Conservation (phyloP, 1,284 basidiomycete species). For the Phylloboletellus chloephorus region DNA sequence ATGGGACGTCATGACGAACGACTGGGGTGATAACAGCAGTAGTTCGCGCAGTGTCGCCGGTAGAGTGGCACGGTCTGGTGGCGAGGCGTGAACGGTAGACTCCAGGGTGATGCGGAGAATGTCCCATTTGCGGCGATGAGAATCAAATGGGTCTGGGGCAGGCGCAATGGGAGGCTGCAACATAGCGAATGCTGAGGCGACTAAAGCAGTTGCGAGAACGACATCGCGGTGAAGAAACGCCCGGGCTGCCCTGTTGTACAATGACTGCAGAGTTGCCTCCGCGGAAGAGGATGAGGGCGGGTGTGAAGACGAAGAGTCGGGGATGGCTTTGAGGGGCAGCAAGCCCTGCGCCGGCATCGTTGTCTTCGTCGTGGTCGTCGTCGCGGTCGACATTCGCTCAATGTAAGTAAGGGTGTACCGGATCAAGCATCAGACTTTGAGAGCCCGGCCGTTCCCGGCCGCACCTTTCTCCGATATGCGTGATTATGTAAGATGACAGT, state of each 20-base stretch:
- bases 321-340: constrained; percentile 27
- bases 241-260: constrained; percentile 69
- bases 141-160: constrained; percentile 42
- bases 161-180: constrained; percentile 43
- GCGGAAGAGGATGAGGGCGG: constrained; percentile 20
- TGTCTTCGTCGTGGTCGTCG: constrained; percentile 21
- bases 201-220: constrained; percentile 53
- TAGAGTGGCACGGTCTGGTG: constrained; percentile 41
- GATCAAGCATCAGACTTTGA: too few relatives aligned
- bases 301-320: background rate
- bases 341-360: constrained; percentile 25
- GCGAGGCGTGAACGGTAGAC: constrained; percentile 61
- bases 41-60: constrained; percentile 48
- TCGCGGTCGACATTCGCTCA: constrained; percentile 26
- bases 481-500: too few relatives aligned
- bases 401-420: background rate
- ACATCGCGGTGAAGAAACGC: constrained; percentile 72
- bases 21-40: constrained; percentile 52
- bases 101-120: constrained; percentile 77
- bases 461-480: too few relatives aligned
- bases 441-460: too few relatives aligned
- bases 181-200: constrained; percentile 63
- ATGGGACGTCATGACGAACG: constrained; percentile 53
- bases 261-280: constrained; percentile 53
- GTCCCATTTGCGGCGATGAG: constrained; percentile 73